Evolutionary conservation across 164 flowering plant species (phyloP).

Genomic region (Magnolia officinalis): DNA sequence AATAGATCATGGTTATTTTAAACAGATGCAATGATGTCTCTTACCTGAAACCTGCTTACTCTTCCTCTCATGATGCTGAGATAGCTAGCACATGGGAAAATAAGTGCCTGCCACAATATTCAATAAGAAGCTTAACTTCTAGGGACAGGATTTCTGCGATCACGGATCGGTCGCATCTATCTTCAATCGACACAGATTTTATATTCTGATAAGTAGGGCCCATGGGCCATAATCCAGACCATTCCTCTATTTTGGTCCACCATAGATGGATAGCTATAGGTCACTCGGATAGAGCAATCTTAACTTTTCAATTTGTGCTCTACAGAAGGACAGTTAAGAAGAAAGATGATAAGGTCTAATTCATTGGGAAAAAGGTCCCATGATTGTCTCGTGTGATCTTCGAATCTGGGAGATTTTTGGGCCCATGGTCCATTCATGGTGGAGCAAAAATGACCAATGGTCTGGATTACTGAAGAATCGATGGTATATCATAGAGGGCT

Average conservation of each 20-base stretch:
- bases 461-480: not conserved
- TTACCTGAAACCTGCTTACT: constrained; percentile 20
- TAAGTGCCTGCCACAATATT: constrained; percentile 37
- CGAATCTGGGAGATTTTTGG: not conserved
- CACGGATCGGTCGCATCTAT: too few species aligned
- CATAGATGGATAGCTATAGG: not conserved
- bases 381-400: too few species aligned
- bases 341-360: too few species aligned
- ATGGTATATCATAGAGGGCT: not conserved
- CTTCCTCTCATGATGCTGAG: constrained; percentile 40
- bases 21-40: not conserved
- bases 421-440: not conserved
- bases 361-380: too few species aligned
- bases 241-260: not conserved
- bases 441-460: not conserved
- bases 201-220: not conserved
- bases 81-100: constrained; percentile 63
- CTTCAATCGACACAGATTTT: not conserved
- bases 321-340: too few species aligned
- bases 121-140: not conserved
- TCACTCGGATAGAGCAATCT: too few species aligned
- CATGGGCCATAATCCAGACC: not conserved
- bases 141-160: not conserved
- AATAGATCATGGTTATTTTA: not conserved
- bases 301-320: too few species aligned